phyloP scores from a whole-genome alignment of 257 asterid genomes.

The Solanum appendiculatum region DNA sequence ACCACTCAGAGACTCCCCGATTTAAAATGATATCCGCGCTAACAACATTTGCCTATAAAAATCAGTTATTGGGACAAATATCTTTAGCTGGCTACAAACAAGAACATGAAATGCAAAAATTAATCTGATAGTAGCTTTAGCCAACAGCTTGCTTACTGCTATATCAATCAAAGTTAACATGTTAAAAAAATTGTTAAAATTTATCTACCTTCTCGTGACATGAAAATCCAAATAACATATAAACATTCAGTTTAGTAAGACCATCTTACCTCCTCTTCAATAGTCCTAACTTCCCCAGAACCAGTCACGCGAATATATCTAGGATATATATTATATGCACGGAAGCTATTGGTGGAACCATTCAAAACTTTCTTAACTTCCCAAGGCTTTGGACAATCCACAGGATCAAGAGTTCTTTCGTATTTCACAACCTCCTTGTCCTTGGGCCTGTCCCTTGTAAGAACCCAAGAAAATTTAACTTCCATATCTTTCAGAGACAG shows the following conservation, averaged over 20 bases:
- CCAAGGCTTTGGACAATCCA: slow-evolving; percentile 54
- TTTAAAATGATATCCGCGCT: slow-evolving; percentile 70
- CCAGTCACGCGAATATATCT: slow-evolving; percentile 90
- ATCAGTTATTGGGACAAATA: background rate
- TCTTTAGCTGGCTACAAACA: background rate
- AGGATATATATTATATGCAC: slow-evolving; percentile 57
- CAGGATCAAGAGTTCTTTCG: slow-evolving; percentile 46
- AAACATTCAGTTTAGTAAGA: background rate
- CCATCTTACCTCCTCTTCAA: slow-evolving; percentile 67
- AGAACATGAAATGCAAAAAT: background rate
- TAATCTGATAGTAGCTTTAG: background rate
- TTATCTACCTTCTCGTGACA: background rate
- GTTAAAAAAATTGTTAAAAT: background rate
- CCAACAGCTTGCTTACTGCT: background rate
- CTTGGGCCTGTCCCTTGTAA: slow-evolving; percentile 86
- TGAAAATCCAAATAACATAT: background rate
- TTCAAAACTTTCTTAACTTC: slow-evolving; percentile 71
- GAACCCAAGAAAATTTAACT: slow-evolving; percentile 72
- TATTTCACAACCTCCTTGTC: slow-evolving; percentile 90
- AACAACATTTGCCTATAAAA: slow-evolving; percentile 56
- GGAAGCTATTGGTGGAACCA: slow-evolving; percentile 66
- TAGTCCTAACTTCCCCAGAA: slow-evolving; percentile 84
- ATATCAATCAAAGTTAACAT: background rate
- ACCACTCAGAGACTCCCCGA: slow-evolving; percentile 56
- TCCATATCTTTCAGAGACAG: slow-evolving; percentile 56